phyloP scores from a whole-genome alignment of 75 land plant species.

The Cupressus sempervirens region DNA sequence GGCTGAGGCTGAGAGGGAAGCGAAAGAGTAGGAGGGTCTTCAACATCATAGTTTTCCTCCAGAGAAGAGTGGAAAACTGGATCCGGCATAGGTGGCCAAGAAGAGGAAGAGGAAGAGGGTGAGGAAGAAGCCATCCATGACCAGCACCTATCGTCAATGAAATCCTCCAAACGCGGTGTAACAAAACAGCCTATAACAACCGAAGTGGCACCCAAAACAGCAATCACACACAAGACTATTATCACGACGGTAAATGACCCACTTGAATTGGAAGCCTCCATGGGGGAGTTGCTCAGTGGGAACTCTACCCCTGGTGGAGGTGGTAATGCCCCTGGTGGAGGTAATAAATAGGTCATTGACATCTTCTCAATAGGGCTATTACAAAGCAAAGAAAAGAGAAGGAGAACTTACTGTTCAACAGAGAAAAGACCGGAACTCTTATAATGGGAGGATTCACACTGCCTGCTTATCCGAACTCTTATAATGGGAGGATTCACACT shows the following conservation, averaged over 20 bases:
- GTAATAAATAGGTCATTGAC: neutral
- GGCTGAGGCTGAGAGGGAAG: neutral
- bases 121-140: neutral
- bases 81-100: neutral
- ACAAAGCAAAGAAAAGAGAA: too few species aligned
- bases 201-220: neutral
- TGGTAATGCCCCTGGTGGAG: neutral
- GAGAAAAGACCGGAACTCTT: too few species aligned
- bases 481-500: too few species aligned
- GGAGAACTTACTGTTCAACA: too few species aligned
- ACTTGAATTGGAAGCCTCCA: neutral
- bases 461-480: too few species aligned
- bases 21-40: neutral
- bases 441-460: too few species aligned
- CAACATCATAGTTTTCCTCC: neutral
- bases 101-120: too few species aligned
- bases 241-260: neutral
- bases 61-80: neutral
- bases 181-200: neutral
- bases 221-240: neutral
- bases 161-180: neutral
- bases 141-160: neutral
- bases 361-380: neutral
- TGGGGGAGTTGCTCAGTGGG: neutral
- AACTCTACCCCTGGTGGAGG: neutral